Base-by-base conservation (phyloP, 2,329 filamentous ascomycete genomes). In the Xenoacremonium recifei region DNA sequence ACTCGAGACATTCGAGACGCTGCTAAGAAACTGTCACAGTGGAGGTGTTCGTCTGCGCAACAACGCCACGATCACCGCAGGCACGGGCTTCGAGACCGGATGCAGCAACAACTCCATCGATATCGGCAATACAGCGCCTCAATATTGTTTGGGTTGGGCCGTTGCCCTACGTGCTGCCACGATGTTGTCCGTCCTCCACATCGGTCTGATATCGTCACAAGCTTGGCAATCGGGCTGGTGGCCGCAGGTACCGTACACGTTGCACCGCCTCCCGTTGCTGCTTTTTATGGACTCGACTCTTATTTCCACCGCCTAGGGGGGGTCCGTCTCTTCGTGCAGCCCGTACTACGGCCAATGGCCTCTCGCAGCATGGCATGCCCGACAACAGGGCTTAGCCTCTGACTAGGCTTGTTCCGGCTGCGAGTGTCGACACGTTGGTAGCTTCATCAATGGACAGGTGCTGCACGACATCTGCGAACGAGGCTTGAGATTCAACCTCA, bases 191-290 rank as follows among this genome's bases (percentile, higher is more conserved):
- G 16, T 9, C 17, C 23, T 21, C 38, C 31, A 36, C 35, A 47
- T 37, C 38, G 40, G 39, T 39, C 18, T 35, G 34, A 47, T 47
- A 34, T 39, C 18, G 36, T 39, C 35, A 39, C 37, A 39, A 39
- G 39, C 45, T 44, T 44, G 45, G 45, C 45, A 42, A 11, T 21
- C 32, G 45, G 37, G 38, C 41, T 39, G 41, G 35, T 41, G 37
- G 39, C 40, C 38, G 25, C 21, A 32, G 21, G 33, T 29, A 21
- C 20, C 18, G 15, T 16, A 16, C 17, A 31, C n/a, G 50, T 48
- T 58, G 54, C 54, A 57, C 54, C 52, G 54, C 54, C 54, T 58
- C 47, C 25, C 27, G 39, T 44, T 50, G 54, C 52, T 56, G 57
- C 54, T 57, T 57, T 58, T 57, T 56, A 51, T 57, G 54, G 54